A percentile compares a stretch with the other conserved stretches of the same genome.
These are phyloP conservation scores for Oryza meyeriana DNA, from an alignment of 176 grass and related monocot species.

Conservation along the genomic window DNA sequence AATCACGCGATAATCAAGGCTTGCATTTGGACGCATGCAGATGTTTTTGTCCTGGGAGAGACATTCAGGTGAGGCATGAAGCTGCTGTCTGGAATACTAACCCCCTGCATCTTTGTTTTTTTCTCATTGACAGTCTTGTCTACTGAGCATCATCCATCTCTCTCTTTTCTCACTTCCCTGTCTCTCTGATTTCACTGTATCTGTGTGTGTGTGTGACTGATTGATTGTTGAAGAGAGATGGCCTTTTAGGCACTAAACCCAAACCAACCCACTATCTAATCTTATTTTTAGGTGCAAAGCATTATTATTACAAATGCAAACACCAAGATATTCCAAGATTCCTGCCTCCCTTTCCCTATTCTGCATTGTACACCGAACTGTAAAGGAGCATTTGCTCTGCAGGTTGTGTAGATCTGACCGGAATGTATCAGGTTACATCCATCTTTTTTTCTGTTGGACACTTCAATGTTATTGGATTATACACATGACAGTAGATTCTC, in stretches of 20 bases:
- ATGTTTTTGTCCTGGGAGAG: conserved; percentile 20
- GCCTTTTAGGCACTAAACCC: conserved; percentile 20
- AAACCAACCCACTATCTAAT: not conserved
- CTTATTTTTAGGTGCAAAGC: conserved; percentile 13
- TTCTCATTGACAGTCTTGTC: conserved; percentile 15
- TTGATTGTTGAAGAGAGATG: conserved; percentile 4
- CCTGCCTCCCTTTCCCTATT: conserved; percentile 10
- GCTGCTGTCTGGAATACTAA: conserved; percentile 24
- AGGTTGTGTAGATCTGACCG: not conserved
- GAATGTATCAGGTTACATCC: not conserved
- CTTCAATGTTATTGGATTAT: not conserved
- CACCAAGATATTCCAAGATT: conserved; percentile 48
- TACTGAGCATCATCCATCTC: conserved; percentile 6
- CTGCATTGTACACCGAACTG: not conserved
- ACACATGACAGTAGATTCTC: not conserved
- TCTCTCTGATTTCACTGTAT: not conserved
- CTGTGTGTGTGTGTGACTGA: not conserved
- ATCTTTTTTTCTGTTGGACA: not conserved
- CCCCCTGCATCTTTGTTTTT: conserved; percentile 23
- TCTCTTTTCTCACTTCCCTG: not conserved
- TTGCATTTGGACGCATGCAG: conserved; percentile 30
- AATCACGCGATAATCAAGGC: conserved; percentile 16
- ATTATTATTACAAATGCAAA: conserved; percentile 35
- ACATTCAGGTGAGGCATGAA: conserved; percentile 33
- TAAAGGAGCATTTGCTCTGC: conserved; percentile 9